Conservation (phyloP, 345 rosid species). For the Lenwebbia sp. region DNA sequence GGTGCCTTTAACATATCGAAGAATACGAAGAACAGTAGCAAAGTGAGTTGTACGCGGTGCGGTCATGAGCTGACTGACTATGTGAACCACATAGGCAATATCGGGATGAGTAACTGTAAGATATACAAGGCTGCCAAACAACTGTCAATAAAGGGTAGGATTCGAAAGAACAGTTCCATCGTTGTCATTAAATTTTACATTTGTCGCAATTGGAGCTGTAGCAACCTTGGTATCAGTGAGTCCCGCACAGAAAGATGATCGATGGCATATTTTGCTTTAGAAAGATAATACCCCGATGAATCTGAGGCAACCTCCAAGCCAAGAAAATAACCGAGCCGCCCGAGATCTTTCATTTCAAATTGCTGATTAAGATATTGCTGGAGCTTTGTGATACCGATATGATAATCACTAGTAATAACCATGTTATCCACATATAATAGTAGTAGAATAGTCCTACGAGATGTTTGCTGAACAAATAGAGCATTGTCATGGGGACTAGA, state of each 20-base stretch:
- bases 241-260: too few species aligned
- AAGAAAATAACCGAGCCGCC: neutral
- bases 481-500: neutral
- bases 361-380: neutral
- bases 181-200: too few species aligned
- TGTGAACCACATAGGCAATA: neutral
- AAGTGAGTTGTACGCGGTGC: neutral
- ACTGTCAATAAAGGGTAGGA: neutral
- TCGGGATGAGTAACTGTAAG: rapidly evolving
- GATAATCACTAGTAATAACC: neutral
- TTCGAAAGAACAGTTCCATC: neutral
- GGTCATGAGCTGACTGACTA: neutral
- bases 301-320: neutral
- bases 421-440: too few species aligned
- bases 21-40: too few species aligned
- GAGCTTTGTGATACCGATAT: neutral
- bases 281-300: too few species aligned
- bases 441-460: too few species aligned
- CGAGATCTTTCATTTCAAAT: too few species aligned
- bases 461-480: too few species aligned
- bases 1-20: rapidly evolving
- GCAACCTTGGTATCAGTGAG: too few species aligned
- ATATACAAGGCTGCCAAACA: neutral
- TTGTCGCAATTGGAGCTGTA: too few species aligned
- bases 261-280: too few species aligned